Evolutionary conservation across 495 filamentous ascomycete species (phyloP).

Genomic region (Penicillium samsonianum): DNA sequence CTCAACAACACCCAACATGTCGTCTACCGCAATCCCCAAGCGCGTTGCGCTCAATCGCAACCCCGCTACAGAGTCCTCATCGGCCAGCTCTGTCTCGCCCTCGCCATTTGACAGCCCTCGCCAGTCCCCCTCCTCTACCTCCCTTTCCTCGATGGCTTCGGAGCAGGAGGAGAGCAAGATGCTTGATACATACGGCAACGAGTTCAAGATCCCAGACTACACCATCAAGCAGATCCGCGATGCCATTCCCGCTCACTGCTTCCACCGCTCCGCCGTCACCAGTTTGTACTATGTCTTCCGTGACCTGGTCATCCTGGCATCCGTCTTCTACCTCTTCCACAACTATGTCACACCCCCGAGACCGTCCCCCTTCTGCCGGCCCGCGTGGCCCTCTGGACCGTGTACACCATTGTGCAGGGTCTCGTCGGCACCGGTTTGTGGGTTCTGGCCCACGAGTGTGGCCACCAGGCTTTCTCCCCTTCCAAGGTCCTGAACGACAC

Average conservation of each 20-base stretch:
- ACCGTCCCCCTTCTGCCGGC: conserved; percentile 53
- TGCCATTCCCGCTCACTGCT: conserved; percentile 65
- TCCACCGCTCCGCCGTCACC: conserved; percentile 60
- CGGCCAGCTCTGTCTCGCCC: conserved; percentile 60
- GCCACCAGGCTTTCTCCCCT: conserved; percentile 78
- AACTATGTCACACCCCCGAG: conserved; percentile 66
- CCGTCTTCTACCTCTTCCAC: conserved; percentile 64
- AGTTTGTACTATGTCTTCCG: conserved; percentile 65
- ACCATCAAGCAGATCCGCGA: conserved; percentile 70
- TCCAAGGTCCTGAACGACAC: conserved; percentile 80
- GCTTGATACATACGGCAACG: conserved; percentile 66
- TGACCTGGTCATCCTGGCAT: conserved; percentile 55
- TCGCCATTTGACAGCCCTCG: conserved; percentile 71
- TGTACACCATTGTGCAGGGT: conserved; percentile 67
- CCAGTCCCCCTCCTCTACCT: conserved; percentile 82
- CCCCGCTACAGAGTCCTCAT: conserved; percentile 57
- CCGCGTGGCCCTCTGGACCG: conserved; percentile 54
- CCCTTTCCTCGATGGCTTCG: conserved; percentile 84
- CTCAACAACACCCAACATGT: conserved; percentile 42
- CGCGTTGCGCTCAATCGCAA: conserved; percentile 54
- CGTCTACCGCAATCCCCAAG: conserved; percentile 59
- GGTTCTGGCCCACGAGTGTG: conserved; percentile 75
- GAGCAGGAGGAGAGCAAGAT: conserved; percentile 55
- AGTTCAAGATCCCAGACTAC: conserved; percentile 69
- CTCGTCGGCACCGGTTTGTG: conserved; percentile 67